A percentile compares a stretch with the other conserved stretches of the same genome.
These are phyloP conservation scores for Castanospermum australe DNA, from an alignment of 306 rosid species.

Conservation along the genomic window DNA sequence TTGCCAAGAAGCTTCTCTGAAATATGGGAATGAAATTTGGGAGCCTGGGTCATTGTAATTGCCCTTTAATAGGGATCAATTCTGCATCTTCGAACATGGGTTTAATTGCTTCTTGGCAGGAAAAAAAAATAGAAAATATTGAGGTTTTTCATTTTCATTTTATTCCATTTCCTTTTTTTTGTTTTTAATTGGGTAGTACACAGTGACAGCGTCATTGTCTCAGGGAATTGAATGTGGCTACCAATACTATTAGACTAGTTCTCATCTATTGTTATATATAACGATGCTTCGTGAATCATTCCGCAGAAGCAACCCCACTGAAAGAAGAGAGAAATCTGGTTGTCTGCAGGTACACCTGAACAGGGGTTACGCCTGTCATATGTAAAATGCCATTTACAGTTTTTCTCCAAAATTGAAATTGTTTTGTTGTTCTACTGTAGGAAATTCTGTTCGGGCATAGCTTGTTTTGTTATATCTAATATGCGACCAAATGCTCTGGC, in stretches of 20 bases:
- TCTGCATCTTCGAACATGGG: not conserved
- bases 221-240: not conserved
- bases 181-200: not conserved
- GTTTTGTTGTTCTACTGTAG: not conserved
- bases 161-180: not conserved
- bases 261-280: not conserved
- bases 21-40: not conserved
- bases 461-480: not conserved
- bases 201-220: not conserved
- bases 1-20: not conserved
- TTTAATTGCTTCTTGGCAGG: not conserved
- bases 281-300: not conserved
- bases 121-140: not conserved
- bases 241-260: not conserved
- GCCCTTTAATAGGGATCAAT: not conserved
- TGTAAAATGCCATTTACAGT: not conserved
- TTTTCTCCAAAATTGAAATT: not conserved
- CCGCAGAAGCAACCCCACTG: too few species aligned
- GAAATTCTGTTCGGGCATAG: not conserved
- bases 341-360: not conserved
- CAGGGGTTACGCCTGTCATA: not conserved
- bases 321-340: not conserved
- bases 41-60: not conserved
- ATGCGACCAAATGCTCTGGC: conserved; percentile 37
- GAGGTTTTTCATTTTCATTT: not conserved